Evolutionary conservation across 2,329 filamentous ascomycete genomes (phyloP).

Genomic region (Phialophora tarda): DNA sequence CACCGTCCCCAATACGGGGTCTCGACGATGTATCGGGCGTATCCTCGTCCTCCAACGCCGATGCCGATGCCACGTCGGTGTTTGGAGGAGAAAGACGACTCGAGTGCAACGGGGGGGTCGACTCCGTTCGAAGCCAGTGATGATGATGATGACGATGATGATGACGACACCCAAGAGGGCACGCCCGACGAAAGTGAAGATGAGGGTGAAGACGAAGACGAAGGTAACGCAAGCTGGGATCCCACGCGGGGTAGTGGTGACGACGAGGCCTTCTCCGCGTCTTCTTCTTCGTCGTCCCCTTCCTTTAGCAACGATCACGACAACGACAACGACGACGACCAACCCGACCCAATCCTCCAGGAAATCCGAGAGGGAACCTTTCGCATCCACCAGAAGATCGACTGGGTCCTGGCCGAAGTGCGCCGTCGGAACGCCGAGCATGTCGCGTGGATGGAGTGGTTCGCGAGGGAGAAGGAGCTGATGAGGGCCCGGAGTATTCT

Average conservation of each 20-base stretch:
- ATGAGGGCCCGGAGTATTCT: too few species aligned
- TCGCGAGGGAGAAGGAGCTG: too few species aligned
- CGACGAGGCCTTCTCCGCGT: background rate
- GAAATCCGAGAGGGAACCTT: background rate
- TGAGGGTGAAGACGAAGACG: background rate
- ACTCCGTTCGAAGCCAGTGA: background rate
- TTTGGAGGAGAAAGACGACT: background rate
- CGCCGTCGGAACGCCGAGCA: background rate
- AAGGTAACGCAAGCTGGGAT: background rate
- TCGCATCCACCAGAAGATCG: background rate
- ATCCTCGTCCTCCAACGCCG: background rate
- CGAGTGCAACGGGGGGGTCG: background rate
- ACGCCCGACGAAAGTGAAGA: background rate
- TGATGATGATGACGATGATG: background rate
- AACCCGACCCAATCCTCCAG: background rate
- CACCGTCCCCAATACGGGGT: background rate
- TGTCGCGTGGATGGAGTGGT: background rate
- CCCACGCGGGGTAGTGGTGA: background rate
- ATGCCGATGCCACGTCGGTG: background rate
- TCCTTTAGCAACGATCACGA: background rate
- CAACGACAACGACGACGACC: background rate
- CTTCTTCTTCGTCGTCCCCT: background rate
- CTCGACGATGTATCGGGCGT: background rate
- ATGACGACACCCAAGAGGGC: background rate
- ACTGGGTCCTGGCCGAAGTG: background rate